A percentile compares a stretch with the other conserved stretches of the same genome.
Conservation (phyloP, 1,139 yeast genomes). For the Kodamaea anthophila region DNA sequence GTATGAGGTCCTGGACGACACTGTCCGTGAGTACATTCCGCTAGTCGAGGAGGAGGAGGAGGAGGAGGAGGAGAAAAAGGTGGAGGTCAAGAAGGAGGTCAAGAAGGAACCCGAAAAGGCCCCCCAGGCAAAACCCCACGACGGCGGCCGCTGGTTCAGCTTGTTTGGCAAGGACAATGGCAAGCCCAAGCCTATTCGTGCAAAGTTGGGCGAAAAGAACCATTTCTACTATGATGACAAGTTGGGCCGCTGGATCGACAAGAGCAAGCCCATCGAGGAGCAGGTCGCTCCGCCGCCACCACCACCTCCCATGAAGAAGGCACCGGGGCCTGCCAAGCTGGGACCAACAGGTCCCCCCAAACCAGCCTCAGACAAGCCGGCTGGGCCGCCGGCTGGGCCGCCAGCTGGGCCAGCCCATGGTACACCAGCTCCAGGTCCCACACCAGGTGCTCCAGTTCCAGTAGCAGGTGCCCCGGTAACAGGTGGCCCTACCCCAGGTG, state of each 20-base stretch:
- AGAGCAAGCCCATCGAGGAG: conserved; percentile 63
- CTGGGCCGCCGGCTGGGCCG: conserved; percentile 9
- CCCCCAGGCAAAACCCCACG: conserved; percentile 7
- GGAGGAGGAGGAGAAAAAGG: conserved; percentile 24
- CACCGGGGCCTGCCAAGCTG: conserved; percentile 20
- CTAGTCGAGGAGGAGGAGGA: conserved; percentile 43
- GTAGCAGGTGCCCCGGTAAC: conserved; percentile 8
- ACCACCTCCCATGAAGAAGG: conserved; percentile 64
- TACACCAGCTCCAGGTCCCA: conserved; percentile 9
- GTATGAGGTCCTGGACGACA: conserved; percentile 43
- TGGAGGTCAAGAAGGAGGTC: conserved; percentile 13
- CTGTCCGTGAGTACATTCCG: conserved; percentile 41
- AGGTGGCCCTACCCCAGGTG: conserved; percentile 1
- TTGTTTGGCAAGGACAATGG: conserved; percentile 48
- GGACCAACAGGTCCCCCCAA: conserved; percentile 16
- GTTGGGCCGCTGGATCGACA: conserved; percentile 81
- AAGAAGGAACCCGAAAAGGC: conserved; percentile 14
- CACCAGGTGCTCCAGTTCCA: conserved; percentile 7
- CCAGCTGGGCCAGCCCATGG: too few species aligned
- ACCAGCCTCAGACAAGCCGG: conserved; percentile 12
- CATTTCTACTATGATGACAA: conserved; percentile 74
- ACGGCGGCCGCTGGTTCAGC: conserved; percentile 38
- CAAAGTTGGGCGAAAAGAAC: conserved; percentile 74
- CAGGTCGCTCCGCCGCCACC: conserved; percentile 82
- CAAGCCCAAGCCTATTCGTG: conserved; percentile 70